Evolutionary conservation across 176 grass and related monocot genomes (phyloP), one percentile per base, ranked within the genome.

Genomic region (Hyparrhenia diplandra): DNA sequence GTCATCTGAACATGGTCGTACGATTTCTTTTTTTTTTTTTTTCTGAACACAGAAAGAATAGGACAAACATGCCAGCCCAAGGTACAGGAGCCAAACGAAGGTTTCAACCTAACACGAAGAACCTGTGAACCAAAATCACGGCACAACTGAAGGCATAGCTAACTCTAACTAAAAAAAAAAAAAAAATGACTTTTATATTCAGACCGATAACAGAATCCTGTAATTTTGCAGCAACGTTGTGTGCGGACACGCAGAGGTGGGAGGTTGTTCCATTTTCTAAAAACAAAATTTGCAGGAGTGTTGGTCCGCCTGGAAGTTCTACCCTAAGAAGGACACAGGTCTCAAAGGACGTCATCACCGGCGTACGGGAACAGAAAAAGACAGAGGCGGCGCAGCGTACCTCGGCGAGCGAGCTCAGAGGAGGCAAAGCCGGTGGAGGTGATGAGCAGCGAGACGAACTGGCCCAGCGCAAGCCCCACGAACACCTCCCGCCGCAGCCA

Each of bases 391-490:
- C 67, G 62, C 49, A 35, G 49, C 25, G 59, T 55, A 98, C 92
- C 95, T 93, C 86, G 84, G 42, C 90, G 74, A 58, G 90, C 86
- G 69, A 98, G 92, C 81, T 95, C 92, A 78, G 95, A 93, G 78
- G 92, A 98, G 57, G 95, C 88, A 78, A 98, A 95, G 37, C 95
- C 88, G 29, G 95, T 98, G 70, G 95, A 93, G 78, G 92, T 98
- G 84, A 98, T 89, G 81, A 98, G 88, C 29, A 98, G 86, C 11
- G 95, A 98, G 24, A 91, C 95, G 67, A 98, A 89, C 81, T 98
- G 95, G 3, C 95, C 95, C 46, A 98, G 71, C 23, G 82, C 80
- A 31, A 95, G 79, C 8, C 90, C 90, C 27, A 93, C 79, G 5
- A 98, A 54, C 84, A 94, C 81, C 84, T 84, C 81, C 67, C 65